Evolutionary conservation across 257 asterid species (phyloP).

Genomic region (Solanum medicagineum): DNA sequence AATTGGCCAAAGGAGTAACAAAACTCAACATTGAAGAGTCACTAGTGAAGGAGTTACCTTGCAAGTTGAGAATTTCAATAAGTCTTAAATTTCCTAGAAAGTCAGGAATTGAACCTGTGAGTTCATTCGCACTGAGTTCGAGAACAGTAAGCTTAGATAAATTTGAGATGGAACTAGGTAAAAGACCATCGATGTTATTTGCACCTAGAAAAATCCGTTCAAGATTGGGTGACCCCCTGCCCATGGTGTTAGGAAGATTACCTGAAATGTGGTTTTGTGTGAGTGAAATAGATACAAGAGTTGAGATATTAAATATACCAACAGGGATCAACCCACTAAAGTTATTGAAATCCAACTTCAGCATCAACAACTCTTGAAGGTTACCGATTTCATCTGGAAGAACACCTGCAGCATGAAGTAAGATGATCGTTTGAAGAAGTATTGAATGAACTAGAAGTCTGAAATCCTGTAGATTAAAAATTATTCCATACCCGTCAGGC

Average conservation of each 20-base stretch:
- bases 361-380: conserved; percentile 2
- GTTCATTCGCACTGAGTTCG: not conserved
- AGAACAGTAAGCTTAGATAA: not conserved
- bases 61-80: not conserved
- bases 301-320: conserved; percentile 13
- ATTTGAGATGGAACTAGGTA: conserved; percentile 15
- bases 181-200: conserved; percentile 2
- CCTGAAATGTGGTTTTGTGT: conserved; percentile 16
- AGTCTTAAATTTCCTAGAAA: conserved; percentile 4
- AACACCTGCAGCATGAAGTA: conserved; percentile 3
- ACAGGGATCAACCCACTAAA: conserved; percentile 12
- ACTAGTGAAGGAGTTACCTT: not conserved
- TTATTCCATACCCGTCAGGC: conserved; percentile 8
- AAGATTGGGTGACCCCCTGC: conserved; percentile 1
- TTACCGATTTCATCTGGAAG: conserved; percentile 20
- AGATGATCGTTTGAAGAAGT: not conserved
- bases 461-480: not conserved
- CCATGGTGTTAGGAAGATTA: conserved; percentile 7
- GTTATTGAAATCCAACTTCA: conserved; percentile 5
- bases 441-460: not conserved
- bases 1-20: conserved; percentile 17
- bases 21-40: conserved; percentile 6
- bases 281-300: conserved; percentile 7
- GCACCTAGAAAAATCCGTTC: not conserved
- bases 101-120: conserved; percentile 10